These are phyloP conservation scores for Agrocybe pediades DNA, from an alignment of 768 basidiomycete genomes.

Conservation along the genomic window DNA sequence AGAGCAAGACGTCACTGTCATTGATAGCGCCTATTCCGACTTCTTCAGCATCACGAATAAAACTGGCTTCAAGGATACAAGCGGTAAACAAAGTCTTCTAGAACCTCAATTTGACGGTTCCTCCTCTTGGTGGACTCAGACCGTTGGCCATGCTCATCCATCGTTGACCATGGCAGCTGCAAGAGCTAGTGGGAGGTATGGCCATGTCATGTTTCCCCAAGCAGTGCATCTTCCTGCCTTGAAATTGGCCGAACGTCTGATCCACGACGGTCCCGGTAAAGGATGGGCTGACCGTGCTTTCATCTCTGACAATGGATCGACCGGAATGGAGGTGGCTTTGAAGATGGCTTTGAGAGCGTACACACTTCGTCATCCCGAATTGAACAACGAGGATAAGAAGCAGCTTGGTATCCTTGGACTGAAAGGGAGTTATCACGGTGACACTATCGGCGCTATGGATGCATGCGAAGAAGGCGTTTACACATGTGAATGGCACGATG, in stretches of 20 bases:
- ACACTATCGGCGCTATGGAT: slow-evolving; percentile 98
- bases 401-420: slow-evolving; percentile 80
- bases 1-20: slow-evolving; percentile 79
- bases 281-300: slow-evolving; percentile 93
- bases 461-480: slow-evolving; percentile 91
- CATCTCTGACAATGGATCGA: slow-evolving; percentile 94
- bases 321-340: slow-evolving; percentile 95
- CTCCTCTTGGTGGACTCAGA: slow-evolving; percentile 99
- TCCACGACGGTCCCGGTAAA: slow-evolving; percentile 75
- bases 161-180: slow-evolving; percentile 85
- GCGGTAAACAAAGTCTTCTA: slow-evolving; percentile 31
- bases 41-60: slow-evolving; percentile 75
- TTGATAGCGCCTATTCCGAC: slow-evolving; percentile 89
- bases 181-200: slow-evolving; percentile 88
- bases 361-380: slow-evolving; percentile 37
- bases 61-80: slow-evolving; percentile 16
- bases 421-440: slow-evolving; percentile 94
- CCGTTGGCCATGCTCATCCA: slow-evolving; percentile 80
- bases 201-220: slow-evolving; percentile 95
- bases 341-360: slow-evolving; percentile 93
- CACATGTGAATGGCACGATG: slow-evolving; percentile 94
- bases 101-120: slow-evolving; percentile 81
- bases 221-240: slow-evolving; percentile 87
- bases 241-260: slow-evolving; percentile 75
- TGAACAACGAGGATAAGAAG: slow-evolving; percentile 41